Conservation (phyloP, 2,329 filamentous ascomycete genomes). For the Cladophialophora immunda region DNA sequence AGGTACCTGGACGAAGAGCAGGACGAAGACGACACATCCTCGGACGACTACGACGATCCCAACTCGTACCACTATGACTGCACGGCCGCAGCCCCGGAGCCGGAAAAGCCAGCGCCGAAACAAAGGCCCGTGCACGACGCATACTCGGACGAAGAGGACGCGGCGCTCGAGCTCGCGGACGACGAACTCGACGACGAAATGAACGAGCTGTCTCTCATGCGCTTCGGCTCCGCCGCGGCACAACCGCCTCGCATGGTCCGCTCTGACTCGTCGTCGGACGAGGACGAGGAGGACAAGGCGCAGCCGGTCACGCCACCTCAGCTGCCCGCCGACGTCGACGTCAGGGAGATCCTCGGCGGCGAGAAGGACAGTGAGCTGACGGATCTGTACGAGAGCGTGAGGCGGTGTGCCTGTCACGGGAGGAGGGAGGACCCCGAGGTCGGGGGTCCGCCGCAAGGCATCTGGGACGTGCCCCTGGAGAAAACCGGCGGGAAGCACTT, state of each 20-base stretch:
- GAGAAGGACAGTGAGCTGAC: conserved; percentile 33
- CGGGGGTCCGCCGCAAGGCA: conserved; percentile 16
- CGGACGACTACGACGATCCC: conserved; percentile 37
- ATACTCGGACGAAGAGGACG: conserved; percentile 37
- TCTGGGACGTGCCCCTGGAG: conserved; percentile 35
- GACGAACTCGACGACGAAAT: conserved; percentile 29
- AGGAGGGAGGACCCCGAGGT: conserved; percentile 17
- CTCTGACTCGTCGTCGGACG: conserved; percentile 22
- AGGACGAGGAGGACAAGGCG: conserved; percentile 28
- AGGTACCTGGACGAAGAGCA: conserved; percentile 21
- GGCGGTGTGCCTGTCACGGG: conserved; percentile 35
- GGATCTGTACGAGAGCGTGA: conserved; percentile 34
- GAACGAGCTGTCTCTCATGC: conserved; percentile 30
- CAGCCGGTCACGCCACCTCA: conserved; percentile 33
- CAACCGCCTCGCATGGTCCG: conserved; percentile 34
- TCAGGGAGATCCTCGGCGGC: conserved; percentile 30
- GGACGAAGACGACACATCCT: conserved; percentile 26
- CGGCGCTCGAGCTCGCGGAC: conserved; percentile 29
- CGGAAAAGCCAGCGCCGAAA: conserved; percentile 11
- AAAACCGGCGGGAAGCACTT: conserved; percentile 33
- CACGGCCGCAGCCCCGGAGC: not conserved
- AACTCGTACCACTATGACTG: conserved; percentile 13
- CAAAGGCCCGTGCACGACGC: conserved; percentile 25
- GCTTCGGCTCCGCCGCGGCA: conserved; percentile 35
- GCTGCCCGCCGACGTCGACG: conserved; percentile 32